phyloP scores from a whole-genome alignment of 345 rosid species.

The Cochlearia excelsa region DNA sequence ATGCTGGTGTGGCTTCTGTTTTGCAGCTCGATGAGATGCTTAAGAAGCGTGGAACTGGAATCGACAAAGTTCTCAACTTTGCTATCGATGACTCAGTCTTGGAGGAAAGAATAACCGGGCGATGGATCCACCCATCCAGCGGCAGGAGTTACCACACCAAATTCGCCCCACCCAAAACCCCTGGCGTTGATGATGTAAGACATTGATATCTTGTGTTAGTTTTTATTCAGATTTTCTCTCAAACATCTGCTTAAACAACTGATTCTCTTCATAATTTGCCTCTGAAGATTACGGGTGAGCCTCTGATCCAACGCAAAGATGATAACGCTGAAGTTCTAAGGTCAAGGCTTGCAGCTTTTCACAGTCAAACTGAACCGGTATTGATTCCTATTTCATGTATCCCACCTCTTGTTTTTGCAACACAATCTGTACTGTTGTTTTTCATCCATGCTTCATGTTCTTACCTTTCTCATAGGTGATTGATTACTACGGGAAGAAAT shows the following conservation, averaged over 20 bases:
- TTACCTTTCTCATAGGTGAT: slow-evolving; percentile 57
- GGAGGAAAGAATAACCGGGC: slow-evolving; percentile 93
- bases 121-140: slow-evolving; percentile 92
- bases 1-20: slow-evolving; percentile 11
- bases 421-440: too few species aligned
- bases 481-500: slow-evolving; percentile 62
- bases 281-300: slow-evolving; percentile 73
- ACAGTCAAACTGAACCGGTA: slow-evolving; percentile 82
- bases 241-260: slow-evolving; percentile 7
- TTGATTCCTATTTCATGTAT: slow-evolving; percentile 3
- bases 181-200: slow-evolving; percentile 78
- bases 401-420: not conserved
- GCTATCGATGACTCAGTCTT: slow-evolving; percentile 78
- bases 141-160: slow-evolving; percentile 87
- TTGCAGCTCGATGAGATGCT: slow-evolving; percentile 90
- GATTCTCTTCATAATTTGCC: slow-evolving; percentile 8
- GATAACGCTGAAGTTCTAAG: slow-evolving; percentile 75
- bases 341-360: slow-evolving; percentile 81
- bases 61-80: slow-evolving; percentile 81
- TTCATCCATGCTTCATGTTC: not conserved
- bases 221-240: not conserved
- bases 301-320: slow-evolving; percentile 84
- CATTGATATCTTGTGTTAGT: slow-evolving; percentile 1
- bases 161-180: slow-evolving; percentile 69
- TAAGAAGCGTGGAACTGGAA: slow-evolving; percentile 59